Percentiles rank a stretch among this genome's conserved stretches.
Evolutionary conservation across 2,329 filamentous ascomycete species (phyloP).

Genomic region (Pseudophaeomoniella oleicola): DNA sequence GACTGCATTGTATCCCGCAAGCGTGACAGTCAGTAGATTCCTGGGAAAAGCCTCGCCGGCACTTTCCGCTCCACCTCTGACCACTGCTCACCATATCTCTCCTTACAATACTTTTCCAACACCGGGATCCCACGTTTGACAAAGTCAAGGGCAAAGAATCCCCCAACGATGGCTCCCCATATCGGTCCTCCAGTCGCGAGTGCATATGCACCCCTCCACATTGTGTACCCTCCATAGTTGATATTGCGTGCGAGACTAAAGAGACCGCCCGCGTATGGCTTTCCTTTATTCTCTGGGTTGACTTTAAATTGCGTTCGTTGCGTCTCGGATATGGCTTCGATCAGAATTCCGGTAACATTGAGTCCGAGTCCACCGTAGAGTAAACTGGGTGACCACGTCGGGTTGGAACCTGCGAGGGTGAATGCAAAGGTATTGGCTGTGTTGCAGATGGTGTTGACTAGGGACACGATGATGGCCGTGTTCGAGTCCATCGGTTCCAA

Average conservation of each 20-base stretch:
- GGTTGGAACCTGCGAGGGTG: background rate
- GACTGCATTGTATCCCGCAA: too few species aligned
- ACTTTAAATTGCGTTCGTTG: conserved; percentile 41
- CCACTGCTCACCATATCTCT: conserved; percentile 5
- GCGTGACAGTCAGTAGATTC: conserved; percentile 5
- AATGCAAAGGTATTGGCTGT: background rate
- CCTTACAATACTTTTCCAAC: conserved; percentile 3
- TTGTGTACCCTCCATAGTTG: conserved; percentile 38
- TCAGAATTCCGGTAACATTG: background rate
- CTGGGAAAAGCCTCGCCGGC: conserved; percentile 3
- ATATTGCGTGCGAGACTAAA: conserved; percentile 36
- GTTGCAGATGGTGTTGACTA: too few species aligned
- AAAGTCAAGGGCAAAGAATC: background rate
- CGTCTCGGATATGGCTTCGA: conserved; percentile 8
- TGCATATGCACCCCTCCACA: conserved; percentile 37
- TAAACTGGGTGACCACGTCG: background rate
- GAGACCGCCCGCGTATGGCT: conserved; percentile 34
- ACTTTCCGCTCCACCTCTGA: conserved; percentile 3
- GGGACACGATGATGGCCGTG: too few species aligned
- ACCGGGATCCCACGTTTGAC: conserved; percentile 2
- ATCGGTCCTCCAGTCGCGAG: conserved; percentile 32
- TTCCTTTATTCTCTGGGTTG: conserved; percentile 36
- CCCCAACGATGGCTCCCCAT: conserved; percentile 21
- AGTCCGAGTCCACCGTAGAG: background rate
- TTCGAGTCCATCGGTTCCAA: too few species aligned